A percentile compares a stretch with the other conserved stretches of the same genome.
phyloP scores from a whole-genome alignment of 75 land plant genomes.

The Isoetes taiwanensis region DNA sequence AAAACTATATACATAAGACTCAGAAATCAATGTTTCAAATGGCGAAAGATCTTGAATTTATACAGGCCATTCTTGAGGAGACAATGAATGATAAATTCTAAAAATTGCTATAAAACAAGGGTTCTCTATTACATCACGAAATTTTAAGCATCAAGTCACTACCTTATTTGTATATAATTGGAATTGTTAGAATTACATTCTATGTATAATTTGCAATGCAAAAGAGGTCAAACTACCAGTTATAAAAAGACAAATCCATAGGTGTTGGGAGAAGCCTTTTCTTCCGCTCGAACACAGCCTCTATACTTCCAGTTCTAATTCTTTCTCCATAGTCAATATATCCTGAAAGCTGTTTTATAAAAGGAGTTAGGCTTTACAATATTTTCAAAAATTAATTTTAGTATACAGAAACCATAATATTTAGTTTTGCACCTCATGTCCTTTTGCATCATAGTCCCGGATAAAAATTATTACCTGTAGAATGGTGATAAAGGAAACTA shows the following conservation, averaged over 20 bases:
- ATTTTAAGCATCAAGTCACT: background rate
- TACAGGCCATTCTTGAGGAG: no score
- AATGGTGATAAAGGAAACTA: background rate
- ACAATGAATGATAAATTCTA: no score
- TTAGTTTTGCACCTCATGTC: conserved; percentile 20
- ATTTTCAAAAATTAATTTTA: background rate
- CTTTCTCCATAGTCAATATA: conserved; percentile 27
- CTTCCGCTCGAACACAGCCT: conserved; percentile 23
- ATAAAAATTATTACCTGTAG: conserved; percentile 23
- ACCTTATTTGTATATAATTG: background rate
- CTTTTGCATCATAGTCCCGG: conserved; percentile 16
- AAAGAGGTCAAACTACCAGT: conserved; percentile 9
- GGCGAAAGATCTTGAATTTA: no score
- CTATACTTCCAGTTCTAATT: conserved; percentile 18
- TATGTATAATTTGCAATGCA: background rate
- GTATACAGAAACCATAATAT: background rate
- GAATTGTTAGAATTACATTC: background rate
- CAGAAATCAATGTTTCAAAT: no score
- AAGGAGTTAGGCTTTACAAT: no score
- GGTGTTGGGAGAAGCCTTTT: conserved; percentile 17
- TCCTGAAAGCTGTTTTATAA: conserved; percentile 24
- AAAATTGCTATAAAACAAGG: background rate
- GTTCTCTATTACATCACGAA: background rate
- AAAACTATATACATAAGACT: no score
- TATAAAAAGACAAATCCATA: conserved; percentile 21